Conservation (phyloP, 1,139 yeast species). For the Candida dubliniensis region DNA sequence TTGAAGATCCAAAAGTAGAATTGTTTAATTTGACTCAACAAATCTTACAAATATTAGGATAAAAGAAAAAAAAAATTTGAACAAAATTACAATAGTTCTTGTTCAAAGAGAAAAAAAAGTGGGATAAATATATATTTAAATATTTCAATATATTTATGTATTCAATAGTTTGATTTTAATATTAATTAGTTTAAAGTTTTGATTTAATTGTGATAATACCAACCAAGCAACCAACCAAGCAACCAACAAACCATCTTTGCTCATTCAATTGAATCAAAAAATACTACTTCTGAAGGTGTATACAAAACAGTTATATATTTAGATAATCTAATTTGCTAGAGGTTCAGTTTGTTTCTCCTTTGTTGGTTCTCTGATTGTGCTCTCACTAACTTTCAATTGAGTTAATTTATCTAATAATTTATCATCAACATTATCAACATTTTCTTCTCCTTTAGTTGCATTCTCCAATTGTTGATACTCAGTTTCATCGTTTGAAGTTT, state of each 20-base stretch:
- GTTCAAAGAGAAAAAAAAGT: neutral
- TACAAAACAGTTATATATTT: no score
- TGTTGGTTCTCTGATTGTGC: neutral
- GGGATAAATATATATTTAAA: neutral
- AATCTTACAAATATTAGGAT: slow-evolving; percentile 57
- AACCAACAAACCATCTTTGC: no score
- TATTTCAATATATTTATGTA: neutral
- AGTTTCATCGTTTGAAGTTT: neutral
- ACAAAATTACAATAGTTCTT: no score
- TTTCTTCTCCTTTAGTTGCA: slow-evolving; percentile 11
- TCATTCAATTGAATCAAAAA: no score
- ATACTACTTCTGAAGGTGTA: no score
- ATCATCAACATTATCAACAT: slow-evolving; percentile 2
- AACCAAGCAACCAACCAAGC: no score
- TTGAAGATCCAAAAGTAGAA: slow-evolving; percentile 68
- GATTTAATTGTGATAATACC: neutral
- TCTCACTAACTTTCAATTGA: slow-evolving; percentile 12
- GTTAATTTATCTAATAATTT: slow-evolving; percentile 11
- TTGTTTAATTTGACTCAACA: slow-evolving; percentile 78
- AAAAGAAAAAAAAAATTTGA: neutral
- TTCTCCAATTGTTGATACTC: slow-evolving; percentile 3
- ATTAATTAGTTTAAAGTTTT: neutral
- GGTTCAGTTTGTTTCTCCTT: neutral
- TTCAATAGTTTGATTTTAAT: neutral
- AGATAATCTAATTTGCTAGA: neutral